A percentile compares a stretch with the other conserved stretches of the same genome.
Evolutionary conservation across 352 stramenopile genomes (phyloP).

Genomic region (Globisporangium radiosum): DNA sequence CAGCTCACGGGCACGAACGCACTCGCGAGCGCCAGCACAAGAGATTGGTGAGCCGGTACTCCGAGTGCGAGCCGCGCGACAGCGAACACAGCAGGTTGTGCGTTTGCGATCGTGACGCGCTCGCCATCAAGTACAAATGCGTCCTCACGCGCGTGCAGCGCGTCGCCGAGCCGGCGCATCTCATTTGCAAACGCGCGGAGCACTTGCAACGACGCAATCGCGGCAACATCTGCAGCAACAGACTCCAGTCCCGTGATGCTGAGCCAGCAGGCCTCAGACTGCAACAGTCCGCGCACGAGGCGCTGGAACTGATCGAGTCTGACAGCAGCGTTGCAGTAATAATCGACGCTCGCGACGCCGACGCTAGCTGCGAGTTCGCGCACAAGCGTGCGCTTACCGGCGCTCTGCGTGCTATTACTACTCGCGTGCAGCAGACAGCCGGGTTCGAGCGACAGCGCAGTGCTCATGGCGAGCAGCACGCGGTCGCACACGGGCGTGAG

Average conservation of each 20-base stretch:
- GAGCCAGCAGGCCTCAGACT: constrained; percentile 37
- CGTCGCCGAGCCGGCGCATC: constrained; percentile 42
- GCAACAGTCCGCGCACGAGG: constrained; percentile 30
- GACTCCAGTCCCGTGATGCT: constrained; percentile 32
- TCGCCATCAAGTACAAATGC: constrained; percentile 26
- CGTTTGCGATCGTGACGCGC: constrained; percentile 29
- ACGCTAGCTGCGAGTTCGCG: constrained; percentile 37
- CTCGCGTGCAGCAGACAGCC: constrained; percentile 38
- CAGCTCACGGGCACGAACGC: constrained; percentile 38
- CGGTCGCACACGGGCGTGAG: constrained; percentile 57
- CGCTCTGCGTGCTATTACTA: constrained; percentile 10
- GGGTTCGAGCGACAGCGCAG: constrained; percentile 43
- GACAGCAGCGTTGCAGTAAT: constrained; percentile 29
- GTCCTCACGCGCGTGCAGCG: constrained; percentile 27
- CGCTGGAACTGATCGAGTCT: constrained; percentile 30
- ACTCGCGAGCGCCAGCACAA: constrained; percentile 37
- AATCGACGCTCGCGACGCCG: constrained; percentile 33
- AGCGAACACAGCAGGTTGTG: constrained; percentile 28
- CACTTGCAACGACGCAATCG: constrained; percentile 9
- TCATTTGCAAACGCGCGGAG: constrained; percentile 31
- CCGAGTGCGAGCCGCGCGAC: constrained; percentile 25
- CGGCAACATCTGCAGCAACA: background rate
- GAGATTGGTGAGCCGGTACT: constrained; percentile 24
- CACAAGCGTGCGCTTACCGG: constrained; percentile 37
- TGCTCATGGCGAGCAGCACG: constrained; percentile 45